Evolutionary conservation across 345 rosid genomes (phyloP).

Genomic region (Aegle marmelos): DNA sequence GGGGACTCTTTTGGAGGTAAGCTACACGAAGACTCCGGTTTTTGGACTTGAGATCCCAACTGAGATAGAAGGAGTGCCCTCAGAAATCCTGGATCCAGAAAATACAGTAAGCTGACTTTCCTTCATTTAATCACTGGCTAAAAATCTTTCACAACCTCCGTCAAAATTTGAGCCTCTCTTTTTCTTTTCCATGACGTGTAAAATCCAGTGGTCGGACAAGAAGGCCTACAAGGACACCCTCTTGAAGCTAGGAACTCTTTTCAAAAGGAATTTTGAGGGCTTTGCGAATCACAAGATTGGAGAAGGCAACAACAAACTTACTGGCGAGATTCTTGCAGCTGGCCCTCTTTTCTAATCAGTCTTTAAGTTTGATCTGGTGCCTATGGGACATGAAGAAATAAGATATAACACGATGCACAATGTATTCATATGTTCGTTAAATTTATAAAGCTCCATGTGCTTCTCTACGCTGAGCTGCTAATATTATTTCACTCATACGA

Average conservation of each 20-base stretch:
- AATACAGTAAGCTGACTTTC: conserved; percentile 50
- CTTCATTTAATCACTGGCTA: not conserved
- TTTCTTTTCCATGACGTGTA: not conserved
- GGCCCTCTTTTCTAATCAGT: conserved; percentile 56
- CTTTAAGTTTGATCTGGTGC: not conserved
- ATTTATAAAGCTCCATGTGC: not conserved
- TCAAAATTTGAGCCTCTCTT: not conserved
- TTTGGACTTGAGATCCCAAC: conserved; percentile 84
- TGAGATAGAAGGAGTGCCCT: conserved; percentile 71
- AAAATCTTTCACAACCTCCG: not conserved
- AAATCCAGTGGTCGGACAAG: conserved; percentile 76
- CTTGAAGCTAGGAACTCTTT: conserved; percentile 77
- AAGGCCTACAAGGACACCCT: conserved; percentile 61
- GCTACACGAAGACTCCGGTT: conserved; percentile 61
- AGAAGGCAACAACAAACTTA: conserved; percentile 59
- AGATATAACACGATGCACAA: not conserved
- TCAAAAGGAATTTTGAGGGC: conserved; percentile 69
- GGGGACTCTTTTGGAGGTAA: conserved; percentile 60
- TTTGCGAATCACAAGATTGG: conserved; percentile 80
- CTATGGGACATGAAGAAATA: not conserved
- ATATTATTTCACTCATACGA: not conserved
- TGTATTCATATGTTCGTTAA: no score
- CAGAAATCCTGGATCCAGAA: conserved; percentile 72
- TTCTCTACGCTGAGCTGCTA: not conserved
- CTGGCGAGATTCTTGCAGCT: conserved; percentile 77